Conservation (phyloP, 208 protist species). For the Trypanosoma melophagium region DNA sequence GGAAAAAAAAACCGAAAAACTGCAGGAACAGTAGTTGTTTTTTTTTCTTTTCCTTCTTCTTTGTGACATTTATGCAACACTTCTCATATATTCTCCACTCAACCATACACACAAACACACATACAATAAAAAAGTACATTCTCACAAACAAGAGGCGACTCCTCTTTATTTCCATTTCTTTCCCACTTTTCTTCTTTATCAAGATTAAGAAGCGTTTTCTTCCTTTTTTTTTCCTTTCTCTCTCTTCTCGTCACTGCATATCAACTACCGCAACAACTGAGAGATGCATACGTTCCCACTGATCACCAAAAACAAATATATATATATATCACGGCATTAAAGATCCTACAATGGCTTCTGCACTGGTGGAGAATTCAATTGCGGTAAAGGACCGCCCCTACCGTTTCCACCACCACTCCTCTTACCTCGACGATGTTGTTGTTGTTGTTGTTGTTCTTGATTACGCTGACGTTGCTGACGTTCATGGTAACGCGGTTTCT, state of each 20-base stretch:
- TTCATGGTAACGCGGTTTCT: constrained; percentile 23
- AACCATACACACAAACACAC: neutral
- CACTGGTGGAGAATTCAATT: neutral
- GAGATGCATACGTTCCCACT: too few species aligned
- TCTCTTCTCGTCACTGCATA: too few species aligned
- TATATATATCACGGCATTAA: too few species aligned
- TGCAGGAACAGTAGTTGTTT: neutral
- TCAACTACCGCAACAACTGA: too few species aligned
- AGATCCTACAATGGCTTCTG: too few species aligned
- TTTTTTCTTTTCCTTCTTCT: neutral
- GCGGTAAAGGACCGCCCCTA: neutral
- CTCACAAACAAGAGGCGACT: too few species aligned
- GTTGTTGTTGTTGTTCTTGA: constrained; percentile 17
- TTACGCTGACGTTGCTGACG: constrained; percentile 22
- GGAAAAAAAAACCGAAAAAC: neutral
- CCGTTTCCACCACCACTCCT: neutral
- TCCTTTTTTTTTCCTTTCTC: too few species aligned
- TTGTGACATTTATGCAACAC: neutral
- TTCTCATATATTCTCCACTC: neutral
- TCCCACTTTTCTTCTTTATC: neutral
- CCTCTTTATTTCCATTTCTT: neutral
- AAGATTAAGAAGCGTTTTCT: too few species aligned
- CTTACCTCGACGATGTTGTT: constrained; percentile 1
- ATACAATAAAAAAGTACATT: neutral
- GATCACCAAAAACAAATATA: too few species aligned